Evolutionary conservation across 805 yeast species (phyloP), one percentile per base, ranked within the genome.

Genomic region (Kuraishia hungarica): DNA sequence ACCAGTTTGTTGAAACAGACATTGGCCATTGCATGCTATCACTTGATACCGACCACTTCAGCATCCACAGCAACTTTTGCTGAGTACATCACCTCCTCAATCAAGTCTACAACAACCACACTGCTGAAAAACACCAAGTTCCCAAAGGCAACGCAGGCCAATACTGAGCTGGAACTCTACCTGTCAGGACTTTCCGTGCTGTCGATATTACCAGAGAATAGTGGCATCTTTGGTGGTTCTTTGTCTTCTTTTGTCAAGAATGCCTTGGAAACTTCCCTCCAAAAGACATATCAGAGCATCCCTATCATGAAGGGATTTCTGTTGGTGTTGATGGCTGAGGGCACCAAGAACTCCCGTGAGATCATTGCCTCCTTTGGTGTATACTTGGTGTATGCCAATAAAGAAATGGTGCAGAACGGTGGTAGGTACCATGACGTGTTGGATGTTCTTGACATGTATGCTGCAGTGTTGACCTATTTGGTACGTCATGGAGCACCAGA

Each of bases 361-460:
- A 24, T 43, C 43, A 17, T 24, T 52, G 53, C 43, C 17, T 24
- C 53, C 4, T 52, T 52, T 49, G 26, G 22, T 11, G 53, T 52
- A 7, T 52, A 52, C 39, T n/a, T 52, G 23, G 22, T 43, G 22
- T 52, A 52, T n/a, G 39, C 48, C 23, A 4, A 19, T n/a, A 52
- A 52, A 43, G 50, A 21, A 17, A 43, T 23, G n/a, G n/a, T 7
- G 21, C 53, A 23, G 23, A 39, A 39, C 48, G 43, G 17, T 17
- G 49, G 49, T 35, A 21, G 5, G 39, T 52, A 13, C n/a, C 13
- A 13, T n/a, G 53, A 52, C 26, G 28, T 43, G 10, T 22, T 52
- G 4, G 53, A 52, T 23, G 53, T 52, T 23, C 39, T 52, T n/a
- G 53, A 52, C 43, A 19, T 21, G 10, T 52, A n/a, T 26, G 50